Evolutionary conservation across 2,329 filamentous ascomycete genomes (phyloP).

Genomic region (Diaporthe citriasiana): DNA sequence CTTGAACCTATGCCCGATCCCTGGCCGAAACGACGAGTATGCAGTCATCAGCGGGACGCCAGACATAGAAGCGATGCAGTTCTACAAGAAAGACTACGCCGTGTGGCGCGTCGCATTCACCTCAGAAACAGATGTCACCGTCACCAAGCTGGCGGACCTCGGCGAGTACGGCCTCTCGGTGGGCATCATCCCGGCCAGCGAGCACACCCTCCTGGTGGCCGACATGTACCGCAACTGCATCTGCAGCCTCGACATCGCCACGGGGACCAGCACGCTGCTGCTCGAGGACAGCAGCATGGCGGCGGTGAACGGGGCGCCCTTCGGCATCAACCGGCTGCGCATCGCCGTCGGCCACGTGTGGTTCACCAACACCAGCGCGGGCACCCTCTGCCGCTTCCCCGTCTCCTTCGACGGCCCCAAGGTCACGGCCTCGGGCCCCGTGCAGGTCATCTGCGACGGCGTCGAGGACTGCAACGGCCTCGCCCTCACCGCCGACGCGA

Average conservation of each 20-base stretch:
- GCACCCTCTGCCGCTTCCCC: slow-evolving; percentile 36
- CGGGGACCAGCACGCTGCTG: slow-evolving; percentile 10
- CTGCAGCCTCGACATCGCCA: slow-evolving; percentile 25
- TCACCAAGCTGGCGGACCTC: slow-evolving; percentile 31
- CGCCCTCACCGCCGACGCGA: slow-evolving; percentile 24
- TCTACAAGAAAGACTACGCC: slow-evolving; percentile 13
- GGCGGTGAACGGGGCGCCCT: slow-evolving; percentile 22
- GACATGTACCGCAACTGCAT: slow-evolving; percentile 20
- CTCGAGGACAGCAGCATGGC: slow-evolving; percentile 14
- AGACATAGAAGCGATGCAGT: slow-evolving; percentile 31
- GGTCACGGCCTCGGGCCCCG: slow-evolving; percentile 22
- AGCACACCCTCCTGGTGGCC: slow-evolving; percentile 27
- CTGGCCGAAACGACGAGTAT: slow-evolving; percentile 21
- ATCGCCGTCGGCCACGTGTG: slow-evolving; percentile 22
- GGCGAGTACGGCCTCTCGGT: slow-evolving; percentile 16
- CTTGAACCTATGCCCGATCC: slow-evolving; percentile 29
- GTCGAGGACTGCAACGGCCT: slow-evolving; percentile 33
- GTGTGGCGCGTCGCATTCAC: slow-evolving; percentile 30
- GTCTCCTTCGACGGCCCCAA: slow-evolving; percentile 14
- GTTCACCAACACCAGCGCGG: slow-evolving; percentile 36
- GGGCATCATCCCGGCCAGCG: slow-evolving; percentile 32
- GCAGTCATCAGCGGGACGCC: slow-evolving; percentile 33
- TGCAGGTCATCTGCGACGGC: slow-evolving; percentile 24
- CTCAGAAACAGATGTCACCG: neutral
- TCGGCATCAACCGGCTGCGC: slow-evolving; percentile 32